These are phyloP conservation scores for Triticum monococcum DNA, from an alignment of 176 grass and related monocot species.

Conservation along the genomic window DNA sequence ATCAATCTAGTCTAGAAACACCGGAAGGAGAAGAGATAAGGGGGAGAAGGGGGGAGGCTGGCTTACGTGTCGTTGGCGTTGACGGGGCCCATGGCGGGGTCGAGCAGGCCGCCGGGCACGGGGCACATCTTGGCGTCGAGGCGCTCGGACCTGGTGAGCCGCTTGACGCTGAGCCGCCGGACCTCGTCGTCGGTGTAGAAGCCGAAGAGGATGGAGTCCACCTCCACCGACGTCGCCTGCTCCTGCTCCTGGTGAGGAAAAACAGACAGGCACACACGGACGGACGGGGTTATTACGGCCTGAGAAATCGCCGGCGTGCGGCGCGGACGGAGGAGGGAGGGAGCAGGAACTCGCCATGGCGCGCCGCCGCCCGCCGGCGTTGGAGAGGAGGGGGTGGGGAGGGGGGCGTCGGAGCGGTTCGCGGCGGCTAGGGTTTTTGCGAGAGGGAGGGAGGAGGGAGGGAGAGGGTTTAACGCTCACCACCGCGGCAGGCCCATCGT, in stretches of 20 bases:
- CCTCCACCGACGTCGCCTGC: slow-evolving; percentile 67
- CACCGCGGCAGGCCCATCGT: not conserved
- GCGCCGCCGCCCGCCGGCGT: too few relatives aligned
- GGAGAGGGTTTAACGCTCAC: not conserved
- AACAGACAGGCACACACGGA: too few relatives aligned
- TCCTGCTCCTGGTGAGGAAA: not conserved
- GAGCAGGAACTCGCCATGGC: not conserved
- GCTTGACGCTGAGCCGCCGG: slow-evolving; percentile 65
- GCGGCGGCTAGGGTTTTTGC: not conserved
- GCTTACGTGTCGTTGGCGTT: slow-evolving; percentile 67
- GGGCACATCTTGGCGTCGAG: slow-evolving; percentile 62
- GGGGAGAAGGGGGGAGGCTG: not conserved
- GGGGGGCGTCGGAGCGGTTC: not conserved
- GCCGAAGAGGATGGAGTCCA: slow-evolving; percentile 72
- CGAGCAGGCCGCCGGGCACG: slow-evolving; percentile 74
- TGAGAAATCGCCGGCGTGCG: not conserved
- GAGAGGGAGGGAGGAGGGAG: not conserved
- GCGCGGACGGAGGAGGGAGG: not conserved
- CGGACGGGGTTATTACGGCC: not conserved
- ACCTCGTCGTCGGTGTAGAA: slow-evolving; percentile 72
- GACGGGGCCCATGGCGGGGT: slow-evolving; percentile 78
- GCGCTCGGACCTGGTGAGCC: slow-evolving; percentile 61
- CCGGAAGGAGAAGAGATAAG: too few relatives aligned
- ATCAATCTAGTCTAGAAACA: too few relatives aligned
- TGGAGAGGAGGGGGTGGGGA: not conserved